Percentiles rank a stretch among this genome's conserved stretches.
Evolutionary conservation across 306 rosid genomes (phyloP).

Genomic region (Medicago truncatula): MtrunA17r5.0-ANR NC_053047.1:4919501-4920000

Average conservation of each 20-base stretch:
- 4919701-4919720: constrained; percentile 24
- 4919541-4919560: not conserved
- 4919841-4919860: constrained; percentile 70
- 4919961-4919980: constrained; percentile 30
- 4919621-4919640: not conserved
- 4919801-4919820: constrained; percentile 78
- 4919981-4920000: constrained; percentile 24
- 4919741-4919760: constrained; percentile 72
- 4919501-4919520: not conserved
- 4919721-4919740: constrained; percentile 70
- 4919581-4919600: not conserved
- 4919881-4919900: constrained; percentile 83
- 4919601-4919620: constrained; percentile 11
- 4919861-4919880: constrained; percentile 62
- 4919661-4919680: constrained; percentile 24
- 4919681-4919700: constrained; percentile 4
- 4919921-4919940: constrained; percentile 91
- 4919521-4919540: too few species aligned
- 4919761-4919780: constrained; percentile 75
- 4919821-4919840: constrained; percentile 86
- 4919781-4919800: constrained; percentile 68
- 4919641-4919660: not conserved
- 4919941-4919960: constrained; percentile 37
- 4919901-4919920: constrained; percentile 89
- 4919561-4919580: constrained; percentile 16